These are phyloP conservation scores for Globisporangium splendens DNA, from an alignment of 352 stramenopile genomes.

Conservation along the genomic window DNA sequence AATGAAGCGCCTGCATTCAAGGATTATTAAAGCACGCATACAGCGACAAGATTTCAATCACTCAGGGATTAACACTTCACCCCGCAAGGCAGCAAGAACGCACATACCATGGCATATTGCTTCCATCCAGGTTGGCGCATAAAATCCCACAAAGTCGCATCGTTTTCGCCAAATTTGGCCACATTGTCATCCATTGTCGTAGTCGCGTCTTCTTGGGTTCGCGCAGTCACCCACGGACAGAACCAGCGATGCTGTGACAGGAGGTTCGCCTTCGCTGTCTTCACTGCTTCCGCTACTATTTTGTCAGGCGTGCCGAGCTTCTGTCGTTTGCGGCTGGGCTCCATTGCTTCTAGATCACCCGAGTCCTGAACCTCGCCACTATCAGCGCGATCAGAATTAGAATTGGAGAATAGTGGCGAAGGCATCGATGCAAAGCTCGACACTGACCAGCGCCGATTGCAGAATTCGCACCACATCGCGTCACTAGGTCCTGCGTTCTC, in stretches of 20 bases:
- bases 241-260: conserved; percentile 49
- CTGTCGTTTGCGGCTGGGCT: conserved; percentile 29
- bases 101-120: conserved; percentile 23
- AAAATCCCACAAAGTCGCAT: conserved; percentile 18
- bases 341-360: conserved; percentile 7
- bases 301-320: conserved; percentile 8
- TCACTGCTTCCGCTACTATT: no score
- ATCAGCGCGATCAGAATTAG: neutral
- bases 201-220: conserved; percentile 2
- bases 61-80: no score
- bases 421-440: conserved; percentile 1
- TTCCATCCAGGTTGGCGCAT: conserved; percentile 25
- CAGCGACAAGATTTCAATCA: no score
- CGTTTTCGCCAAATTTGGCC: conserved; percentile 12
- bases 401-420: neutral
- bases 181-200: conserved; percentile 6
- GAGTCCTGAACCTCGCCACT: neutral
- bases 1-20: neutral
- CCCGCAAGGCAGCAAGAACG: neutral
- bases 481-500: neutral
- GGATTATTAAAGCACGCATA: no score
- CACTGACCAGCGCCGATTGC: conserved; percentile 38
- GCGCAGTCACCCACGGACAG: conserved; percentile 45
- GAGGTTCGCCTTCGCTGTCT: conserved; percentile 10
- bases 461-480: conserved; percentile 32